Base-by-base conservation (phyloP, 805 yeast genomes). In the Kodamaea leandrae region DNA sequence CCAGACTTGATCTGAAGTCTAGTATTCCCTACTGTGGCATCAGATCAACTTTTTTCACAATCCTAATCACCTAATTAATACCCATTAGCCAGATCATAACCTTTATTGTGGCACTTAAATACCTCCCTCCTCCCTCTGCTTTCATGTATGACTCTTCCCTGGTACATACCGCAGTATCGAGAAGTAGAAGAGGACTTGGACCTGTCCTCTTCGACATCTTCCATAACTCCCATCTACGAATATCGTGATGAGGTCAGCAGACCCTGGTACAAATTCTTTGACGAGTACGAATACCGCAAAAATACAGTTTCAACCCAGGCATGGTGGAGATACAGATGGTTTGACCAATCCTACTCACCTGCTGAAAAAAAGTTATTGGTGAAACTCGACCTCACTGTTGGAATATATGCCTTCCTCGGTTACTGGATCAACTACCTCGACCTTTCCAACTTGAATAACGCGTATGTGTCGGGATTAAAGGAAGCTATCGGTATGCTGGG, bases 181-280 rank as follows among this genome's bases (percentile, higher is more conserved):
- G 29, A 37, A 7, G 34, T 37, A 4, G 20, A 19, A 19, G 40
- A 37, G n/a, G n/a, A n/a, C n/a, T n/a, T n/a, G n/a, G n/a, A n/a
- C n/a, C n/a, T n/a, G n/a, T n/a, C n/a, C n/a, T n/a, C n/a, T n/a
- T n/a, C n/a, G n/a, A n/a, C n/a, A 25, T 14, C 8, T 42, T 6
- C 16, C n/a, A n/a, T n/a, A n/a, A n/a, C n/a, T n/a, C n/a, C n/a
- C n/a, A n/a, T n/a, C n/a, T n/a, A n/a, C n/a, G 79, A 74, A 50
- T 69, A 66, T 48, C 57, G 80, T 45, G 81, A 76, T 51, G 80
- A 75, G 52, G 77, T 78, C 4, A 49, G 69, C 39, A 61, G 78
- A 39, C 64, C 69, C 18, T 75, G 79, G 76, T 72, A 65, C 64
- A 64, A 63, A 24, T 72, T 60, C 44, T 74, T 74, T 33, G 65